Evolutionary conservation across 371 early-diverging fungal genomes (phyloP), one percentile per base, ranked within the genome.

Genomic region (Mycotypha africana): DNA sequence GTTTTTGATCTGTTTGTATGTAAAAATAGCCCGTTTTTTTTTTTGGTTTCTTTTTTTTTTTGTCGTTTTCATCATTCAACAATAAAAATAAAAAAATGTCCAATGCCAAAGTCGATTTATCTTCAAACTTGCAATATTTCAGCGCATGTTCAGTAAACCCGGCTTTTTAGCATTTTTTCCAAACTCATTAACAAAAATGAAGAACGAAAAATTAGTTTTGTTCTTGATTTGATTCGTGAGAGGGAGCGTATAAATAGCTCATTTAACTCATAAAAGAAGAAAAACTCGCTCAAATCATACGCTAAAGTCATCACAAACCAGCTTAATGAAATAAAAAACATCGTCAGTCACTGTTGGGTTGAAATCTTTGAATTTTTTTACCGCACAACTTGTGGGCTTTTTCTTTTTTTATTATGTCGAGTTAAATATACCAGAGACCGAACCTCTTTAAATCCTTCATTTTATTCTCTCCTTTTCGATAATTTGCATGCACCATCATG

Each of bases 401-500:
- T 28, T 28, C 11, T 33, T 23, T 12, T 25, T 24, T 23, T 22
- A 12, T 45, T 35, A 26, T 19, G 9, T 12, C 4, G 16, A 17
- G 2, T 52, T 57, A 52, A 30, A 70, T 54, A 43, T 74, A 74
- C 74, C 74, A 74, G 20, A 74, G 49, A 22, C 54, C 56, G 42
- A 65, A 65, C 31, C 54, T 50, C 39, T 67, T 45, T 17, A 74
- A 47, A 17, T 67, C 58, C 26, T 60, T 47, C 53, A 71, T 79
- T 60, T 81, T 82, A 17, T 73, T 72, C 14, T 79, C 78, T 16
- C 78, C 81, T 49, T 58, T 49, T 38, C 64, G 60, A 40, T 62
- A 76, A 40, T 65, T 65, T 6, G 69, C 67, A 53, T 74, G 74
- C 4, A 70, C 66, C 10, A 74, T 74, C 70, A 74, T 64, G 2